These are phyloP conservation scores for Calocybe gambosa DNA, from an alignment of 1,284 basidiomycete genomes.

Conservation along the genomic window DNA sequence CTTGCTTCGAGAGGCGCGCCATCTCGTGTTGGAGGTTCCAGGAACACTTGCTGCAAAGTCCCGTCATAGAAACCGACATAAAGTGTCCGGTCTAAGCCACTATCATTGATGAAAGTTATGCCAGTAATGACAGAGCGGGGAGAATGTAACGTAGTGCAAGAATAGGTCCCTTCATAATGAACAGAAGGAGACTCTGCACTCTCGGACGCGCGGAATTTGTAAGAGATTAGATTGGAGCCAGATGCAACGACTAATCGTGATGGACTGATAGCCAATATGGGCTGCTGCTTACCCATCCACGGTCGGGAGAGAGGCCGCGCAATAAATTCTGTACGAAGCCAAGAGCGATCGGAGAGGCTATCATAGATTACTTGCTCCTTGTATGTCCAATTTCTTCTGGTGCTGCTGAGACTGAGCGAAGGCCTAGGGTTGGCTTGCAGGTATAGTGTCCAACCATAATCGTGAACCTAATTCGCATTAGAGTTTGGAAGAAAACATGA, in stretches of 20 bases:
- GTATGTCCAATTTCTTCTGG: constrained; percentile 42
- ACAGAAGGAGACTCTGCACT: constrained; percentile 36
- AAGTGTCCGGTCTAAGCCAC: constrained; percentile 41
- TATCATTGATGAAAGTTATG: constrained; percentile 41
- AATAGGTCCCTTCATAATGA: constrained; percentile 43
- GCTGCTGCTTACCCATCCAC: constrained; percentile 55
- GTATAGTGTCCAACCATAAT: constrained; percentile 56
- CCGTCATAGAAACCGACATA: constrained; percentile 61
- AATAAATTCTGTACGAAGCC: constrained; percentile 47
- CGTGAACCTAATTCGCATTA: constrained; percentile 46
- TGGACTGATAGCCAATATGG: constrained; percentile 51
- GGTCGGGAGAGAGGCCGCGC: constrained; percentile 62
- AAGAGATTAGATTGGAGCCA: constrained; percentile 53
- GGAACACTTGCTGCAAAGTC: constrained; percentile 39
- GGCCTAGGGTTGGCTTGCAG: constrained; percentile 43
- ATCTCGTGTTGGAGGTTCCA: constrained; percentile 19
- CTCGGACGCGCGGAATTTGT: constrained; percentile 37
- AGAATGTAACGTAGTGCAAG: constrained; percentile 31
- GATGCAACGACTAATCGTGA: constrained; percentile 60
- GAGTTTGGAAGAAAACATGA: no score
- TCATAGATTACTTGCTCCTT: constrained; percentile 47
- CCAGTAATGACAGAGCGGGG: constrained; percentile 46
- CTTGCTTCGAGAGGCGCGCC: constrained; percentile 13
- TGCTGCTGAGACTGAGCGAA: constrained; percentile 45
- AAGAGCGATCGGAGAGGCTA: constrained; percentile 46